These are phyloP conservation scores for Aspergillus heteromorphus DNA, from an alignment of 495 filamentous ascomycete species.

Conservation along the genomic window DNA sequence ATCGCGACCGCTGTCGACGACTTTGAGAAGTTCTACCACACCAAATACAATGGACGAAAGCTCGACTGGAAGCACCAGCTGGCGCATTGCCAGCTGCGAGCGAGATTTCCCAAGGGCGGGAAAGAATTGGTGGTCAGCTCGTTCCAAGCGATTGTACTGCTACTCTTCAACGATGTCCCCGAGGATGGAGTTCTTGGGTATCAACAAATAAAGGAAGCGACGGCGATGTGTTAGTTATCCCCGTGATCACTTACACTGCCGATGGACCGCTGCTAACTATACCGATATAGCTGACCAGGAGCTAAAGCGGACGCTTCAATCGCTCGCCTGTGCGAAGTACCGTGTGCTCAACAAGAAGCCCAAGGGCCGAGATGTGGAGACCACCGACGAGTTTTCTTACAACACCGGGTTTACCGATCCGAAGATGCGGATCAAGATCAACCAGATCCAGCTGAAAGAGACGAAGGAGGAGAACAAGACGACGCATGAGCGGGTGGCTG, in stretches of 20 bases:
- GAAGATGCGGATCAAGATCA: conserved; percentile 95
- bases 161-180: conserved; percentile 79
- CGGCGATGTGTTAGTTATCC: conserved; percentile 56
- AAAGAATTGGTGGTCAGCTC: conserved; percentile 85
- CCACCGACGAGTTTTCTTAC: conserved; percentile 72
- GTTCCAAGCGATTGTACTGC: conserved; percentile 85
- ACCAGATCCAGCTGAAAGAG: conserved; percentile 95
- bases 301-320: conserved; percentile 85
- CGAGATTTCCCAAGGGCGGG: conserved; percentile 66
- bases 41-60: conserved; percentile 79
- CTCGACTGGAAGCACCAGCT: conserved; percentile 90
- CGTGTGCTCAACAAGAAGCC: conserved; percentile 84
- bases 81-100: conserved; percentile 77
- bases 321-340: conserved; percentile 81
- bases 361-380: conserved; percentile 71
- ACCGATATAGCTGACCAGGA: conserved; percentile 57
- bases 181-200: conserved; percentile 57
- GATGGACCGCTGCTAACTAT: conserved; percentile 17
- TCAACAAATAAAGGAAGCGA: conserved; percentile 60
- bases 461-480: conserved; percentile 87
- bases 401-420: conserved; percentile 71
- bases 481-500: conserved; percentile 82
- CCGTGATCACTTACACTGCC: background rate
- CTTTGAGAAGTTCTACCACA: conserved; percentile 77
- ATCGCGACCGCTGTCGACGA: conserved; percentile 61